Base-by-base conservation (phyloP, 2,329 filamentous ascomycete genomes). In the Penicillium sp. region DNA sequence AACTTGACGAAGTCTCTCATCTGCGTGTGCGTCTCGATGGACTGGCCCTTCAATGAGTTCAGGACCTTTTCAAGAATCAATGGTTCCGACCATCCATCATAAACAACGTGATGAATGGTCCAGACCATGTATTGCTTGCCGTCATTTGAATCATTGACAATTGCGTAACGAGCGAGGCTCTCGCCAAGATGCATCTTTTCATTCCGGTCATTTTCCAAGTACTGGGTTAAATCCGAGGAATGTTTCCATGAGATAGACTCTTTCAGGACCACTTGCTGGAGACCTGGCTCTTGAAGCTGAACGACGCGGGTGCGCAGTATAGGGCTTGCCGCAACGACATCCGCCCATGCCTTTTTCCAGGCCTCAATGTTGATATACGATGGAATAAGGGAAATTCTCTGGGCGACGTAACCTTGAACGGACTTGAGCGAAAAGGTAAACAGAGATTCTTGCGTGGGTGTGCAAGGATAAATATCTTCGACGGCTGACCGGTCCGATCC, bases 21-120 rank as follows among this genome's bases (percentile, higher is more conserved):
- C 1, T 69, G 61, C 5, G 63, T 48, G 11, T 54, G 46, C 5
- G 50, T 38, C 22, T 63, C 53, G 20, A 63, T 27, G 1, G 51
- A 46, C 5, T 63, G 57, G 3, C 41, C 48, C 14, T 60, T 53
- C 45, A 70, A 52, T 5, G 62, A 62, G 25, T 67, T 57, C 27
- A 57, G 64, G 20, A 73, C 66, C 39, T 69, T 55, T 9, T 71
- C 61, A 2, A 74, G 63, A 25, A 74, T 67, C 2, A 72, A 52
- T 5, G 71, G 69, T 52, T 71, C 65, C 10, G 70, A 74, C 71
- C 71, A 74, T n/a, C 77, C 79, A 53, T 81, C 79, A 55, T 80
- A 80, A 5, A 80, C 65, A 11, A 75, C 77, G 53, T 81, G 78
- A 51, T 80, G 79, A 44, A 79, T 70, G 0, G 77, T 79, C 67